Evolutionary conservation across 257 asterid genomes (phyloP).

Genomic region (Forsythia viridissima): DNA sequence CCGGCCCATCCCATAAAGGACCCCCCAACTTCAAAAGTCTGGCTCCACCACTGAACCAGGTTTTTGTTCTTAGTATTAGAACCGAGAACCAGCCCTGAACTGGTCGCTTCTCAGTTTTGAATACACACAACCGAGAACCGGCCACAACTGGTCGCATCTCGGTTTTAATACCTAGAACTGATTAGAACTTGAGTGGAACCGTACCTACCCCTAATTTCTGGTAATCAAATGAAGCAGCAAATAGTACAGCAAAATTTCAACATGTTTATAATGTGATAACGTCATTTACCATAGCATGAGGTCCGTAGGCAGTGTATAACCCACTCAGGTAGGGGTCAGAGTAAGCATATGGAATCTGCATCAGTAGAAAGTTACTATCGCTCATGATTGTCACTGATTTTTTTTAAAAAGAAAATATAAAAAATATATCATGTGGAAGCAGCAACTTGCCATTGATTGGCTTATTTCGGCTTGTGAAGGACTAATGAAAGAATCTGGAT

Average conservation of each 20-base stretch:
- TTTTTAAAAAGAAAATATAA: neutral
- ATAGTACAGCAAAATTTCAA: neutral
- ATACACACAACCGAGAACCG: too few species aligned
- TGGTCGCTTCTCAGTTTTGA: too few species aligned
- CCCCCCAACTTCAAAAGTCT: too few species aligned
- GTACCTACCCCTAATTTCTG: neutral
- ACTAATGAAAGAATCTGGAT: conserved; percentile 48
- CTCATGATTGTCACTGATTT: conserved; percentile 3
- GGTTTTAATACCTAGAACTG: neutral
- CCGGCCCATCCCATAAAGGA: too few species aligned
- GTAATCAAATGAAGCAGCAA: neutral
- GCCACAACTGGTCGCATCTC: neutral
- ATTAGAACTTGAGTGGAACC: neutral
- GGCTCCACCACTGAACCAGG: too few species aligned
- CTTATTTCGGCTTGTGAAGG: conserved; percentile 51
- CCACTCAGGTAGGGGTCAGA: conserved; percentile 69
- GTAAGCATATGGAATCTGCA: conserved; percentile 58
- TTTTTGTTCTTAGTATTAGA: too few species aligned
- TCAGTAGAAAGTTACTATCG: conserved; percentile 25
- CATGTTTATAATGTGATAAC: neutral
- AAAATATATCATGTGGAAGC: neutral
- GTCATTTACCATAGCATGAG: conserved; percentile 64
- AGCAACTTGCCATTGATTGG: conserved; percentile 65
- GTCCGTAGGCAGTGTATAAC: conserved; percentile 65
- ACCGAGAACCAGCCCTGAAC: too few species aligned